phyloP scores from a whole-genome alignment of 2,329 filamentous ascomycete species.

The Bipolaris gigantea region DNA sequence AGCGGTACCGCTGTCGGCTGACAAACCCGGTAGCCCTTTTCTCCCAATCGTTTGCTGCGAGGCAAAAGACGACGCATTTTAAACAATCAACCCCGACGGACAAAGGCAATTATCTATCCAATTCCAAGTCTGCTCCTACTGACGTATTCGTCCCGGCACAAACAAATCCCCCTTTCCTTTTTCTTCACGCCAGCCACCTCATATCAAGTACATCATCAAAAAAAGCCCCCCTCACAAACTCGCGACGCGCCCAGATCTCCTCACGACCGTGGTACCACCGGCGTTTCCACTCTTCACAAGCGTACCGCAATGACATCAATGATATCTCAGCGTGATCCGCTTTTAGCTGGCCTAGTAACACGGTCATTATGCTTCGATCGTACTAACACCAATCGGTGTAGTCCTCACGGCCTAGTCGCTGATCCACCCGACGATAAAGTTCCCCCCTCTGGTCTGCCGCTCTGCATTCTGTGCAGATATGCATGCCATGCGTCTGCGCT shows the following conservation, averaged over 20 bases:
- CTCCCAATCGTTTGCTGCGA: neutral
- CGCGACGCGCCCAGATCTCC: neutral
- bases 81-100: neutral
- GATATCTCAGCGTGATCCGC: slow-evolving; percentile 6
- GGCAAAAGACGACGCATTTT: slow-evolving; percentile 5
- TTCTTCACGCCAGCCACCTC: slow-evolving; percentile 6
- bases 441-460: neutral
- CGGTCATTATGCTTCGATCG: neutral
- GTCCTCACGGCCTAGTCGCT: neutral
- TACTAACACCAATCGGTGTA: neutral
- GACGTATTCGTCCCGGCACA: slow-evolving; percentile 23
- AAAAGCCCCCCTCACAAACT: neutral
- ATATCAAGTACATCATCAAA: slow-evolving; percentile 21
- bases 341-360: neutral
- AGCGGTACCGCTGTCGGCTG: neutral
- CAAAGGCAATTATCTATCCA: slow-evolving; percentile 10
- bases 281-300: neutral
- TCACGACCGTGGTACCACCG: slow-evolving; percentile 6
- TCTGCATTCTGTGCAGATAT: neutral
- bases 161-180: slow-evolving; percentile 3
- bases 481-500: neutral
- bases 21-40: neutral
- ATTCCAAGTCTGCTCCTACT: slow-evolving; percentile 17
- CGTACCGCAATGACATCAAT: slow-evolving; percentile 14
- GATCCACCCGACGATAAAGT: neutral